Percentiles rank a stretch among this genome's conserved stretches.
Evolutionary conservation across 2,329 filamentous ascomycete genomes (phyloP).

Genomic region (Penicillium nordicum): DNA sequence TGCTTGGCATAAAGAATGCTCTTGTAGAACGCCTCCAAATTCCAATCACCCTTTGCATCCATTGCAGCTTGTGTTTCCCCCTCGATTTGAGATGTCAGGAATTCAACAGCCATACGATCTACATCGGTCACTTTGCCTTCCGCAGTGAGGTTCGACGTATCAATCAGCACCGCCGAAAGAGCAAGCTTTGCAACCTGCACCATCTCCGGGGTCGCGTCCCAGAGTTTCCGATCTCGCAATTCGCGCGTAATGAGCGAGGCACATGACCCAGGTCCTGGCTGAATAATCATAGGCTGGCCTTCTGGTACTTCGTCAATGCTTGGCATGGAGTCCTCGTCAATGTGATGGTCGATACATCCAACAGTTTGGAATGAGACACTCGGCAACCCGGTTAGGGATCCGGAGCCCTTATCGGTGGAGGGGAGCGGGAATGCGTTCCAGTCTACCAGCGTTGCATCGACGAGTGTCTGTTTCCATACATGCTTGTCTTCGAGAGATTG

Average conservation of each 20-base stretch:
- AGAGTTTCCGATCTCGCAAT: constrained; percentile 45
- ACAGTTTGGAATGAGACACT: constrained; percentile 41
- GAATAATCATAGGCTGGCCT: constrained; percentile 51
- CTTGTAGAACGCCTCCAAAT: constrained; percentile 50
- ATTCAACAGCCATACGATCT: constrained; percentile 48
- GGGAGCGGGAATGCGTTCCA: constrained; percentile 45
- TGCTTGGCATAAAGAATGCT: constrained; percentile 54
- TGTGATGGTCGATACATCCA: constrained; percentile 61
- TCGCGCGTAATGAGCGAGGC: constrained; percentile 55
- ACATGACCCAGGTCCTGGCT: constrained; percentile 56
- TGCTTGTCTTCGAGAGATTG: constrained; percentile 17
- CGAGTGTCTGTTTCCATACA: constrained; percentile 4
- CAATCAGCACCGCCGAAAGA: constrained; percentile 43
- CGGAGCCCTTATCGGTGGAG: constrained; percentile 46
- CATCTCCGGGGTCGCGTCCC: constrained; percentile 25
- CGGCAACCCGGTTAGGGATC: constrained; percentile 49
- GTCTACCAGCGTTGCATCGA: constrained; percentile 41
- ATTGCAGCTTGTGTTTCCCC: not conserved
- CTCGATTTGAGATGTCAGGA: constrained; percentile 54
- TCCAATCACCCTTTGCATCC: constrained; percentile 35
- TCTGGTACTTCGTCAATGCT: constrained; percentile 31
- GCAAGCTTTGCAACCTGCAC: constrained; percentile 39
- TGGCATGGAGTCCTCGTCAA: constrained; percentile 55
- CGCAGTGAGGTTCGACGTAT: constrained; percentile 45
- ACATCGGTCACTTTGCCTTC: constrained; percentile 46